Base-by-base conservation (phyloP, 1,284 basidiomycete genomes). In the Ustilago bromivora region DNA sequence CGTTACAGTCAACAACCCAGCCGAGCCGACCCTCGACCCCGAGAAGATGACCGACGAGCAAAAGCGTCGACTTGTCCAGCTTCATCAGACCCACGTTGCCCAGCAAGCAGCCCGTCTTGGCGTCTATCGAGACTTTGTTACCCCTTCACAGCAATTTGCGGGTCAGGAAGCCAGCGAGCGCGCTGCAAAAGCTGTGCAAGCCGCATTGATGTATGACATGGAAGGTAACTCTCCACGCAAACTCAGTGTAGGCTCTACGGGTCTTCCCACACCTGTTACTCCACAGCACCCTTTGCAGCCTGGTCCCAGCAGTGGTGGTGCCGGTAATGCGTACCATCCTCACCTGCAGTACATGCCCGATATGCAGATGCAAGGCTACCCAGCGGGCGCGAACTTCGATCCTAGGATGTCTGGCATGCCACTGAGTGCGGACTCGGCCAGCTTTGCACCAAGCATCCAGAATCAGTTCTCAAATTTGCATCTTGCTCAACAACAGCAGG, bases 131-230 rank as follows among this genome's bases (percentile, higher is more conserved):
- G 77, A 81, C 75, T 79, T 81, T 61, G 73, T 78, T n/a, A 57
- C 75, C 1, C 73, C 72, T 1, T 65, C 63, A 8, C 73, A 76
- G 59, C 79, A 81, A 56, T 73, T 76, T 31, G 61, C 71, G 7
- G 73, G 74, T 11, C 70, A 79, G 28, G 76, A 76, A 32, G 67
- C 73, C 11, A 76, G 71, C 67, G 73, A 79, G 57, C 66, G 70
- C 0, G 76, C 77, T 3, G 79, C 76, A 47, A 73, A 76, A 47
- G 71, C 79, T 0, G 79, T 79, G 0, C 76, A 79, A 41, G 79
- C 79, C 0, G 79, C 79, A 3, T 63, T 79, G 2, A 70, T 81
- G 74, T 81, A 79, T 36, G 76, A 73, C 6, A 73, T 76, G 73
- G 79, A 79, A 23, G 71, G 66, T 47, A 76, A 61, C 47, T 64